Evolutionary conservation across 495 filamentous ascomycete species (phyloP).

Genomic region (Aspergillus indologenus): DNA sequence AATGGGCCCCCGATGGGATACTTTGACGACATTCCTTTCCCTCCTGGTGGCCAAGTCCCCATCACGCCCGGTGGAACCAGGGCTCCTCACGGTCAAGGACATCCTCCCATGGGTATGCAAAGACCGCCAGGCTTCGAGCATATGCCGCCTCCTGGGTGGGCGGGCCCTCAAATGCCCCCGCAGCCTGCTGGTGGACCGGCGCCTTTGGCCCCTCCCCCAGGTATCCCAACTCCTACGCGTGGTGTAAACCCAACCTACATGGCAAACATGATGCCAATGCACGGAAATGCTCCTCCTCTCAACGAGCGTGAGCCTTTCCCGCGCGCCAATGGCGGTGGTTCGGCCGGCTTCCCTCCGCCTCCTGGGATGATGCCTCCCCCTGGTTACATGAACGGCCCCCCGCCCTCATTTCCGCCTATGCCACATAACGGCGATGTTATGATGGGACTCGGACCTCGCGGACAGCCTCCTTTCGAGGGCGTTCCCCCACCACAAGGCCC

Average conservation of each 20-base stretch:
- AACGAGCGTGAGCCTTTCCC: conserved; percentile 42
- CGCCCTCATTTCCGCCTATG: conserved; percentile 46
- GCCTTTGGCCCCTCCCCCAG: conserved; percentile 46
- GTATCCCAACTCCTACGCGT: conserved; percentile 40
- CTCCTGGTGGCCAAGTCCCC: conserved; percentile 36
- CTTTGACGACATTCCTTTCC: conserved; percentile 44
- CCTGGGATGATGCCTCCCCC: conserved; percentile 53
- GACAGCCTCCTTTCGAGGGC: conserved; percentile 38
- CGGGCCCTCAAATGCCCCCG: conserved; percentile 33
- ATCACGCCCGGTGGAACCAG: conserved; percentile 39
- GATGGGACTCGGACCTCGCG: conserved; percentile 38
- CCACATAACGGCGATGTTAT: conserved; percentile 43
- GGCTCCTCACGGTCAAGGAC: conserved; percentile 32
- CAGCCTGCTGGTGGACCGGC: conserved; percentile 37
- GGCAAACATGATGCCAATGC: conserved; percentile 45
- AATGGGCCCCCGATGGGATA: conserved; percentile 46
- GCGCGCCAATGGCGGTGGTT: conserved; percentile 26
- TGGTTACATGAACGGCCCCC: conserved; percentile 47
- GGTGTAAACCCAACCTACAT: conserved; percentile 43
- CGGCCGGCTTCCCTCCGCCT: conserved; percentile 29
- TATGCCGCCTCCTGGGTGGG: conserved; percentile 44
- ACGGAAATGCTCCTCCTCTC: conserved; percentile 32
- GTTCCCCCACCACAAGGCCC: conserved; percentile 38
- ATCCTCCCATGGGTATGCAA: conserved; percentile 41
- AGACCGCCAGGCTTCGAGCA: conserved; percentile 51